Evolutionary conservation across 805 yeast genomes (phyloP).

Genomic region (Metschnikowia cerradonensis): DNA sequence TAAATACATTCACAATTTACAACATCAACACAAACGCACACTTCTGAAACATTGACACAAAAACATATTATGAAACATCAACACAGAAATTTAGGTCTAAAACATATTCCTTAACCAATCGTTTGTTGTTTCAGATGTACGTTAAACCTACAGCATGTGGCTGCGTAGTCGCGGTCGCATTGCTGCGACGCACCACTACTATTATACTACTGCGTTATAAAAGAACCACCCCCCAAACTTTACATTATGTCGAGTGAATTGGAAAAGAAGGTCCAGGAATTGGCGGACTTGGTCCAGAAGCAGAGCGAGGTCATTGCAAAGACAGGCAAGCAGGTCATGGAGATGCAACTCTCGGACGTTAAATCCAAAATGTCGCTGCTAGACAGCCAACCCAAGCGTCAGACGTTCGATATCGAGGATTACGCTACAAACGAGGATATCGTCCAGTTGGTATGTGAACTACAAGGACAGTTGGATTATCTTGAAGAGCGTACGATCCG

Average conservation of each 20-base stretch:
- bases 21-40: too few relatives aligned
- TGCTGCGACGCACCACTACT: neutral
- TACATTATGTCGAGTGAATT: conserved; percentile 4
- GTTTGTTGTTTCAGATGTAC: too few relatives aligned
- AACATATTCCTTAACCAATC: too few relatives aligned
- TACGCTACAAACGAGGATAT: conserved; percentile 79
- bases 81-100: too few relatives aligned
- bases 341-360: conserved; percentile 59
- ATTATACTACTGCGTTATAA: too few relatives aligned
- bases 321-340: conserved; percentile 77
- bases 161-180: neutral
- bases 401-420: conserved; percentile 45
- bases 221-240: too few relatives aligned
- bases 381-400: conserved; percentile 13
- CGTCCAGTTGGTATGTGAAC: conserved; percentile 80
- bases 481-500: conserved; percentile 74
- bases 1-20: too few relatives aligned
- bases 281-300: conserved; percentile 54
- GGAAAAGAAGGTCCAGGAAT: conserved; percentile 42
- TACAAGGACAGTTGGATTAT: conserved; percentile 80
- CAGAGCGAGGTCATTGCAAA: conserved; percentile 63
- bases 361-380: conserved; percentile 21
- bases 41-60: too few relatives aligned
- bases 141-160: too few relatives aligned
- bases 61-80: too few relatives aligned